These are phyloP conservation scores for Saccharomycopsis olivae DNA, from an alignment of 805 yeast genomes.

Conservation along the genomic window DNA sequence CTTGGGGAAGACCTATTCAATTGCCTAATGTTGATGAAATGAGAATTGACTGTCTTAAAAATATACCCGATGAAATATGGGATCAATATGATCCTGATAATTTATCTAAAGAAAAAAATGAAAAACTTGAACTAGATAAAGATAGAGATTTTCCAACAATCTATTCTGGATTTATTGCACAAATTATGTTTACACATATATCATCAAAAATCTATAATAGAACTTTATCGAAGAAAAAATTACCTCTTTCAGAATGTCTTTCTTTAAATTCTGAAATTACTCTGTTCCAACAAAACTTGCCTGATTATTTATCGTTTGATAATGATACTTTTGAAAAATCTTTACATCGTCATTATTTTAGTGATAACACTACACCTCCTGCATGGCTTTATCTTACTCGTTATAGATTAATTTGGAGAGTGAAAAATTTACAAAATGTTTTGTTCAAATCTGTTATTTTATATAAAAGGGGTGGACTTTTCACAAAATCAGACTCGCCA, in stretches of 20 bases:
- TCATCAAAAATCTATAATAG: conserved; percentile 40
- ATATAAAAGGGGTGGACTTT: conserved; percentile 36
- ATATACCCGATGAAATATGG: conserved; percentile 32
- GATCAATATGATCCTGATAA: conserved; percentile 27
- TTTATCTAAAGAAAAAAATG: background rate
- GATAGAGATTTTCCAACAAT: conserved; percentile 36
- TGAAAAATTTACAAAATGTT: conserved; percentile 43
- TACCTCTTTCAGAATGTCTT: conserved; percentile 40
- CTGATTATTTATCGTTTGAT: conserved; percentile 37
- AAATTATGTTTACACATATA: conserved; percentile 37
- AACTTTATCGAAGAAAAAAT: conserved; percentile 36
- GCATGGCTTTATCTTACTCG: conserved; percentile 47
- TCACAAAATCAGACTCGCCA: conserved; percentile 27
- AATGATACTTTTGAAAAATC: conserved; percentile 24
- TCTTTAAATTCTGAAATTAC: conserved; percentile 33
- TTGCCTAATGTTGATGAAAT: conserved; percentile 37
- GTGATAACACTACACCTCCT: conserved; percentile 21
- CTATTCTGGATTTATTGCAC: conserved; percentile 48
- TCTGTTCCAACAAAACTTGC: conserved; percentile 32
- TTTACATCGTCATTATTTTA: conserved; percentile 21
- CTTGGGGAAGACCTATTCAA: conserved; percentile 55
- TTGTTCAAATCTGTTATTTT: conserved; percentile 47
- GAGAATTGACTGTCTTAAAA: conserved; percentile 40
- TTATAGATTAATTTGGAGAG: conserved; percentile 47
- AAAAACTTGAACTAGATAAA: conserved; percentile 8